A percentile compares a stretch with the other conserved stretches of the same genome.
These are phyloP conservation scores for Ligustrum vulgare DNA, from an alignment of 257 asterid species.

Conservation along the genomic window DNA sequence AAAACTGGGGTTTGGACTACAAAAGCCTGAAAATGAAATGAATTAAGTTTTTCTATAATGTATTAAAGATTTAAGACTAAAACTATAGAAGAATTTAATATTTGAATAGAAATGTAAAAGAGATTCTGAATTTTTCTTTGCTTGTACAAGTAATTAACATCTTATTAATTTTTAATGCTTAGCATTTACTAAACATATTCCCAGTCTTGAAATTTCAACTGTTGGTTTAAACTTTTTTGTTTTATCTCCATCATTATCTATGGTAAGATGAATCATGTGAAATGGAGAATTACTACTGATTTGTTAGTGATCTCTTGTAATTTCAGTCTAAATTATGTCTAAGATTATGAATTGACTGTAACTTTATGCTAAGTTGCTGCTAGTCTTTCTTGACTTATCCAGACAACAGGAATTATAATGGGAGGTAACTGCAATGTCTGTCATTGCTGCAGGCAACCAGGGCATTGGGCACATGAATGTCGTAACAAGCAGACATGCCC, in stretches of 20 bases:
- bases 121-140: constrained; percentile 22
- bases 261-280: constrained; percentile 23
- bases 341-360: no score
- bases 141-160: constrained; percentile 26
- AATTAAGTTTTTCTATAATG: no score
- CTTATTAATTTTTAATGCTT: not conserved
- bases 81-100: not conserved
- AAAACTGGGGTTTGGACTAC: constrained; percentile 51
- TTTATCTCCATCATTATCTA: constrained; percentile 12
- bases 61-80: not conserved
- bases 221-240: not conserved
- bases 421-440: no score
- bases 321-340: no score
- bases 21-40: constrained; percentile 67
- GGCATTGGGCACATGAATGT: no score
- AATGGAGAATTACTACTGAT: constrained; percentile 24
- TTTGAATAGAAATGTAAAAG: constrained; percentile 21
- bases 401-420: no score
- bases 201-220: not conserved
- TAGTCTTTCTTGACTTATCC: no score
- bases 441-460: no score
- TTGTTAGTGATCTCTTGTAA: no score
- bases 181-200: not conserved
- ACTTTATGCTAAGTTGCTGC: no score
- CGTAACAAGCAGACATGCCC: no score